Evolutionary conservation across 2,329 filamentous ascomycete genomes (phyloP).

Genomic region (Cercospora sp.): DNA sequence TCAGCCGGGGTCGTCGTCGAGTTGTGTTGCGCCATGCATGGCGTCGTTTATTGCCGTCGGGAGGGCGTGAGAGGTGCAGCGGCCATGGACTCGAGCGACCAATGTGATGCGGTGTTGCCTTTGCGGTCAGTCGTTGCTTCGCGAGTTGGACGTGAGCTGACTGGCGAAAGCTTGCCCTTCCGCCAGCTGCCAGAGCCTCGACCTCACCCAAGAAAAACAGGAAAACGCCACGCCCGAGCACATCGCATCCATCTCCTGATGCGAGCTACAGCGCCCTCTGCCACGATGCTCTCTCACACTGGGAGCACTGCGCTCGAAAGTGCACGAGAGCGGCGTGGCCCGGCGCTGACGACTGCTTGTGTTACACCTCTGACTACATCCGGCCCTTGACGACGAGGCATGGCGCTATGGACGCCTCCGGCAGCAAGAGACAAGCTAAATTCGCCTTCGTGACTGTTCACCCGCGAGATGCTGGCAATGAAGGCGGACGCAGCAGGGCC

Average conservation of each 20-base stretch:
- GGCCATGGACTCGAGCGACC: background rate
- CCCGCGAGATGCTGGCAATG: background rate
- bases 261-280: background rate
- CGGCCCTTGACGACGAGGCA: background rate
- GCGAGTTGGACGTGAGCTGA: background rate
- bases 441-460: background rate
- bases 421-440: background rate
- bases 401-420: background rate
- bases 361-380: background rate
- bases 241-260: background rate
- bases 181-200: background rate
- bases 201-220: background rate
- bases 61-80: background rate
- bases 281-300: background rate
- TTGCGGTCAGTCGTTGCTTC: background rate
- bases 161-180: background rate
- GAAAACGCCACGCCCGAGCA: background rate
- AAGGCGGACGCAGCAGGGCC: background rate
- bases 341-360: background rate
- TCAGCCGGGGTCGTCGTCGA: conserved; percentile 41
- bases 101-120: background rate
- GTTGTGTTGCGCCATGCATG: conserved; percentile 31
- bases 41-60: background rate
- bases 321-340: background rate
- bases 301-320: background rate